phyloP scores from a whole-genome alignment of 2,329 filamentous ascomycete species.

The Clarireedia monteithiana region DNA sequence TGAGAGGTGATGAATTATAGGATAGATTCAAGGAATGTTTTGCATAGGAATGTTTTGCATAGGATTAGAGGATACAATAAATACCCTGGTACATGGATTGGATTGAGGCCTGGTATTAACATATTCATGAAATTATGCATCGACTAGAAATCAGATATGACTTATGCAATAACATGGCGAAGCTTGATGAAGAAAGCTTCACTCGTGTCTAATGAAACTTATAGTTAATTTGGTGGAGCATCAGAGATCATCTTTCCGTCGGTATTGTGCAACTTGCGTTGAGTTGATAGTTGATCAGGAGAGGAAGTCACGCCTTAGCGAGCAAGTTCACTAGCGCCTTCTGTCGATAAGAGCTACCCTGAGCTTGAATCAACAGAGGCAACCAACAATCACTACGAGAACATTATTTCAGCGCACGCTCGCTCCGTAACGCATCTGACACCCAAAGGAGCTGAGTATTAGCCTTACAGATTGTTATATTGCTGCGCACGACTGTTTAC shows the following conservation, averaged over 20 bases:
- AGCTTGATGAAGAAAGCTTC: background rate
- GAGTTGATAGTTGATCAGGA: background rate
- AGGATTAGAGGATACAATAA: no score
- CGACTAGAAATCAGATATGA: no score
- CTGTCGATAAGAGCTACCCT: constrained; percentile 11
- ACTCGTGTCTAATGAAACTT: no score
- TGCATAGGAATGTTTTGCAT: no score
- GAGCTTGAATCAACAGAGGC: constrained; percentile 9
- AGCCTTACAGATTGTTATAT: background rate
- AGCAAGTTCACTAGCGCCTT: constrained; percentile 6
- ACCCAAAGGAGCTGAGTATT: constrained; percentile 7
- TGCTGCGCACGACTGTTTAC: background rate
- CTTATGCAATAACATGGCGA: background rate
- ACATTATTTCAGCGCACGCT: background rate
- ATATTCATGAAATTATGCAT: no score
- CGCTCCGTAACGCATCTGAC: constrained; percentile 7
- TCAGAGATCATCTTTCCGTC: no score
- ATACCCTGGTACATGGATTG: no score
- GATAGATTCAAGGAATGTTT: background rate
- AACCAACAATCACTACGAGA: background rate
- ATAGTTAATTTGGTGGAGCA: no score
- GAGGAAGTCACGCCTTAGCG: constrained; percentile 4
- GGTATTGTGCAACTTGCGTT: background rate
- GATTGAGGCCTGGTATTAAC: no score
- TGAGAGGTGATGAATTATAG: constrained; percentile 8